phyloP scores from a whole-genome alignment of 2,329 filamentous ascomycete species.

The Atkinsonella texensis region DNA sequence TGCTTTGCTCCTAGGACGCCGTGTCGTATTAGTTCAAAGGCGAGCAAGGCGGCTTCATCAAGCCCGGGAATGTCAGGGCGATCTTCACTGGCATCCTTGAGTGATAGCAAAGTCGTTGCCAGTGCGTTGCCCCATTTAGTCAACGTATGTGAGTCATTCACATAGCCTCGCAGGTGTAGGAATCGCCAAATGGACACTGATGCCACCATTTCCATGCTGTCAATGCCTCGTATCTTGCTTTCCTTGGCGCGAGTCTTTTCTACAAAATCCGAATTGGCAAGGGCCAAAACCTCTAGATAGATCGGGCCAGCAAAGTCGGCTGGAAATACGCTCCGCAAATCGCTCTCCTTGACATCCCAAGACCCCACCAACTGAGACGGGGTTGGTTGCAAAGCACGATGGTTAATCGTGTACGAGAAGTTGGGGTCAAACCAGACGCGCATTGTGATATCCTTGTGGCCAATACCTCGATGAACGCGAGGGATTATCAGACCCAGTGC shows the following conservation, averaged over 20 bases:
- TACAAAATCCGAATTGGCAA: constrained; percentile 59
- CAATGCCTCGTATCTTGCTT: constrained; percentile 47
- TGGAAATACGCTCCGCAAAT: constrained; percentile 36
- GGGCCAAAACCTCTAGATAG: constrained; percentile 51
- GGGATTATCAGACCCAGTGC: constrained; percentile 68
- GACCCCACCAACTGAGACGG: constrained; percentile 36
- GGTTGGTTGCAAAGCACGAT: constrained; percentile 35
- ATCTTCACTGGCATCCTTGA: constrained; percentile 42
- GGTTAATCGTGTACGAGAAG: constrained; percentile 56
- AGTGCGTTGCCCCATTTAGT: constrained; percentile 78
- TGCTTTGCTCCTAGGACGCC: constrained; percentile 64
- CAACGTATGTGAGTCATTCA: constrained; percentile 65
- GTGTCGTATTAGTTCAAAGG: constrained; percentile 73
- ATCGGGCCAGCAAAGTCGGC: constrained; percentile 27
- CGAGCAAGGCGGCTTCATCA: constrained; percentile 70
- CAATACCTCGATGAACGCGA: constrained; percentile 71
- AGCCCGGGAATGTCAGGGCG: constrained; percentile 35
- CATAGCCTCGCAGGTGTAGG: constrained; percentile 76
- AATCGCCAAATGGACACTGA: constrained; percentile 78
- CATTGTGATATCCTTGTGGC: constrained; percentile 65
- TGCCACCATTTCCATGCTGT: constrained; percentile 51
- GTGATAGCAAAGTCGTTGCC: constrained; percentile 51
- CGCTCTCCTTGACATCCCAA: constrained; percentile 62
- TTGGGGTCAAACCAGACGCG: constrained; percentile 74
- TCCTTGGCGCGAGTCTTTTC: constrained; percentile 53